Percentiles rank a stretch among this genome's conserved stretches.
Evolutionary conservation across 1,139 yeast genomes (phyloP).

Genomic region (Geotrichum candidum): DNA sequence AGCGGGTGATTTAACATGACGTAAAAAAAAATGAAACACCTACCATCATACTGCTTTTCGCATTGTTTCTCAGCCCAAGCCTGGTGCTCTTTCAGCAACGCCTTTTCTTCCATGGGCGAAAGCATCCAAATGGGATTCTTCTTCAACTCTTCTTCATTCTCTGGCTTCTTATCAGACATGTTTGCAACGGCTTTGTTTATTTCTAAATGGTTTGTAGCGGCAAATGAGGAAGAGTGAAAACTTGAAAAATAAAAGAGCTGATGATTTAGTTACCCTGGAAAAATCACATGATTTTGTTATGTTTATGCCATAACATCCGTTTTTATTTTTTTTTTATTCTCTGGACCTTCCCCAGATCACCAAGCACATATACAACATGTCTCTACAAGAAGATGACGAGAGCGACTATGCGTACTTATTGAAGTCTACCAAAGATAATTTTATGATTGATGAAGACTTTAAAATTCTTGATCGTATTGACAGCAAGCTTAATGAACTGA

Average conservation of each 20-base stretch:
- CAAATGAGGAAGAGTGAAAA: not conserved
- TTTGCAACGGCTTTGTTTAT: not conserved
- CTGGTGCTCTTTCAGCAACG: conserved; percentile 73
- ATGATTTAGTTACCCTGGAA: conserved; percentile 1
- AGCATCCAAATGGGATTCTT: conserved; percentile 72
- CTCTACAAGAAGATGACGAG: conserved; percentile 29
- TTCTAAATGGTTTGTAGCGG: not conserved
- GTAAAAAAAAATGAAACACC: not conserved
- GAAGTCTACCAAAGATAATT: conserved; percentile 43
- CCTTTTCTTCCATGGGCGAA: conserved; percentile 80
- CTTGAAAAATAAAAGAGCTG: not conserved
- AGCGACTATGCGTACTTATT: conserved; percentile 40
- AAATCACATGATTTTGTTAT: not conserved
- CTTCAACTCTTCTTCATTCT: conserved; percentile 1
- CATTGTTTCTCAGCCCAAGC: conserved; percentile 66
- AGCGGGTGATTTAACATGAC: conserved; percentile 34
- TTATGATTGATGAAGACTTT: conserved; percentile 50
- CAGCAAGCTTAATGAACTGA: conserved; percentile 36
- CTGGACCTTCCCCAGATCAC: not conserved
- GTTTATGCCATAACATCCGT: not conserved
- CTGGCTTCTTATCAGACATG: not conserved
- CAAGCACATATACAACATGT: not conserved
- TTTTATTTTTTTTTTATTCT: not conserved
- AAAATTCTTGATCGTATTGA: conserved; percentile 46
- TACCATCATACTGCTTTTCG: conserved; percentile 45